These are phyloP conservation scores for Pleurotus eryngii DNA, from an alignment of 768 basidiomycete species.

Conservation along the genomic window DNA sequence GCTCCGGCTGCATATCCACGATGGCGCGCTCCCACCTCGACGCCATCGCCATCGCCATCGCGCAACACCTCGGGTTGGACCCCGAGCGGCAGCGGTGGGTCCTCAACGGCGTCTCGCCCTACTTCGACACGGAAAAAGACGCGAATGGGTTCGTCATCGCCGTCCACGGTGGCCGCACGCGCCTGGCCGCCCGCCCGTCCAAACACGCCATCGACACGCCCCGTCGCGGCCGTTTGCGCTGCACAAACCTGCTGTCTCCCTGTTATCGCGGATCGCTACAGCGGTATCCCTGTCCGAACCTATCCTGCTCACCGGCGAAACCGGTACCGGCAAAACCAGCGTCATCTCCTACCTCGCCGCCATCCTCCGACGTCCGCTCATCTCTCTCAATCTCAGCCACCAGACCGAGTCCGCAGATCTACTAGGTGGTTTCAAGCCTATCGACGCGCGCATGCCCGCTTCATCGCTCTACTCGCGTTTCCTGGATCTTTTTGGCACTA, in stretches of 20 bases:
- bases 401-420: constrained; percentile 96
- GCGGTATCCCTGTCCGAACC: constrained; percentile 76
- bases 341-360: constrained; percentile 83
- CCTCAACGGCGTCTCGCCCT: constrained; percentile 60
- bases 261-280: constrained; percentile 79
- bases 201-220: constrained; percentile 20
- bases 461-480: constrained; percentile 69
- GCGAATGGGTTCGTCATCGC: constrained; percentile 56
- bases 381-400: constrained; percentile 91
- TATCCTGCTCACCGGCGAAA: constrained; percentile 91
- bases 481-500: constrained; percentile 74
- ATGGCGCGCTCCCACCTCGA: constrained; percentile 47
- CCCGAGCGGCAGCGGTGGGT: constrained; percentile 70
- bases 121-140: constrained; percentile 66
- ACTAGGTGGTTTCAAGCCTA: constrained; percentile 93
- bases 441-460: constrained; percentile 82
- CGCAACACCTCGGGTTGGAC: constrained; percentile 62
- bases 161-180: constrained; percentile 62
- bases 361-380: constrained; percentile 68
- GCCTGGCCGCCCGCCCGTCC: constrained; percentile 41
- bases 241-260: constrained; percentile 76
- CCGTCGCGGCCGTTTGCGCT: constrained; percentile 72
- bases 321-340: constrained; percentile 99
- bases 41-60: constrained; percentile 51
- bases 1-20: constrained; percentile 54